Evolutionary conservation across 805 yeast genomes (phyloP), one percentile per base, ranked within the genome.

Genomic region (Metschnikowia sp.): DNA sequence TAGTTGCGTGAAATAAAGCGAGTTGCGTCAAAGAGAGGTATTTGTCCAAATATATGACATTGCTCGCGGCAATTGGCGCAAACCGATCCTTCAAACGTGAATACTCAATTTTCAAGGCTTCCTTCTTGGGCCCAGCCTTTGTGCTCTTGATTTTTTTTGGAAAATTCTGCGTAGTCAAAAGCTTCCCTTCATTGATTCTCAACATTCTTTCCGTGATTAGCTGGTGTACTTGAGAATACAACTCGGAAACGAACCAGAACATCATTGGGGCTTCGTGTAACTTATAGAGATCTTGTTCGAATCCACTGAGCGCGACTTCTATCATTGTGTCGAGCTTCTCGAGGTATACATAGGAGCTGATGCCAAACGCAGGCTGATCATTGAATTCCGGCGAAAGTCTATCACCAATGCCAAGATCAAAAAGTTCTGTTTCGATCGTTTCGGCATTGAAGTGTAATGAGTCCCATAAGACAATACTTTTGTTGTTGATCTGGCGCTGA

Each of bases 361-460:
- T 63, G 2, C 92, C 88, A 59, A 88, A 68, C 0, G 83, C 78
- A 1, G 79, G 72, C 12, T 64, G 69, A n/a, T 61, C 68, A 22
- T 33, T 49, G 3, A 37, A 42, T 12, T 37, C 33, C 7, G 49
- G 44, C 3, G 43, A 36, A 9, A 71, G 47, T 35, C 56, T 57
- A 19, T 73, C 74, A n/a, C 74, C 75, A 35, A 76, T 56, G 19
- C 68, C 66, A 50, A 64, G 69, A 6, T 62, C 53, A 32, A 58
- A 64, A 8, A 78, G 47, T 7, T 69, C 72, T 12, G 74, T 53
- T 60, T 89, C 97, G 33, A 83, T 70, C 5, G 70, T 65, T 57
- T 88, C 96, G 44, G 86, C 75, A 36, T 76, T 76, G 9, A 86
- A 94, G 59, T 92, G 97, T 31, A 88, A 68, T 2, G 89, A 76